Evolutionary conservation across 306 rosid species (phyloP).

Genomic region (Quercus rubra): DNA sequence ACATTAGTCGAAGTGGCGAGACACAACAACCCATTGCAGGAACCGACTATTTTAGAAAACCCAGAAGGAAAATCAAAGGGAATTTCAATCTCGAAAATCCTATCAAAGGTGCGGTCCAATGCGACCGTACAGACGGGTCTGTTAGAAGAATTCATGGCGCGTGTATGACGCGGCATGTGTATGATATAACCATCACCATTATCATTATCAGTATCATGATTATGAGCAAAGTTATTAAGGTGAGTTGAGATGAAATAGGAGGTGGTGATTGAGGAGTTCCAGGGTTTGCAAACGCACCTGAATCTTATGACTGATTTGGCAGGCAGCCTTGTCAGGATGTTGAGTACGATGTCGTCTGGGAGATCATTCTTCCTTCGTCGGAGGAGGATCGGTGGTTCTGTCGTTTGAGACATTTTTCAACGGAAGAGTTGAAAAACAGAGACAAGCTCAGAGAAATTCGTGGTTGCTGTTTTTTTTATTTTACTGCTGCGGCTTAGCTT

Average conservation of each 20-base stretch:
- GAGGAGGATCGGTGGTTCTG: not conserved
- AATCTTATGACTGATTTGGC: not conserved
- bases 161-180: no score
- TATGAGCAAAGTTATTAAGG: no score
- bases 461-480: no score
- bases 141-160: no score
- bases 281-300: not conserved
- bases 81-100: no score
- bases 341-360: not conserved
- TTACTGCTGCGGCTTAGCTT: no score
- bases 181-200: no score
- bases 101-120: no score
- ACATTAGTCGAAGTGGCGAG: rapidly evolving
- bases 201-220: no score
- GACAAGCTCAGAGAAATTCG: not conserved
- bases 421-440: not conserved
- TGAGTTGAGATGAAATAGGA: not conserved
- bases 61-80: no score
- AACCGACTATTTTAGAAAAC: rapidly evolving
- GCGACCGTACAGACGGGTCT: no score
- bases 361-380: not conserved
- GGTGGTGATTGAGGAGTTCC: not conserved
- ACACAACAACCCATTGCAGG: no score
- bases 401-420: not conserved
- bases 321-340: not conserved